These are phyloP conservation scores for Ceratobasidium sp. DNA, from an alignment of 1,284 basidiomycete species.

Conservation along the genomic window DNA sequence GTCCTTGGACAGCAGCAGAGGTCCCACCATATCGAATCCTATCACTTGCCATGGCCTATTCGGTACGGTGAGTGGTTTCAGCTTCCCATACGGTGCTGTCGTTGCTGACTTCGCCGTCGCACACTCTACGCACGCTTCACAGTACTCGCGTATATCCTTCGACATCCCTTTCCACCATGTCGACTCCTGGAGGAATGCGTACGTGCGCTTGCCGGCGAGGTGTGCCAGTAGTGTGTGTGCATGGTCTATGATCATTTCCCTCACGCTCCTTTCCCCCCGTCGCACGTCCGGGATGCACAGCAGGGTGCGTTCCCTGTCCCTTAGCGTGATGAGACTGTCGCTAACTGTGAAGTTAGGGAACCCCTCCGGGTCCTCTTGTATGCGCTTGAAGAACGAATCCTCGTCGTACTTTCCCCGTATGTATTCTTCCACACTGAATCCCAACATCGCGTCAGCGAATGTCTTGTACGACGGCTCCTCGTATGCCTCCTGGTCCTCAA, in stretches of 20 bases:
- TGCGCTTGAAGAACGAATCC: conserved; percentile 48
- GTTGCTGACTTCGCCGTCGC: conserved; percentile 39
- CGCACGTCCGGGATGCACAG: conserved; percentile 53
- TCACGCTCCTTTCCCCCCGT: background rate
- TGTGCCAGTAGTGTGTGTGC: conserved; percentile 42
- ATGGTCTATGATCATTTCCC: conserved; percentile 31
- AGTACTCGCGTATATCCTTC: conserved; percentile 40
- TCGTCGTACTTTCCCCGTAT: conserved; percentile 43
- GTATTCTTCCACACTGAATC: background rate
- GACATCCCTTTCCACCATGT: conserved; percentile 47
- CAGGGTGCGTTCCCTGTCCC: conserved; percentile 40
- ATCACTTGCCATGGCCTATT: conserved; percentile 53
- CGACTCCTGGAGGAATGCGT: conserved; percentile 19
- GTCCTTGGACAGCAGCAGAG: conserved; percentile 52
- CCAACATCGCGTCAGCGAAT: conserved; percentile 5
- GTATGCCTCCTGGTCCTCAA: background rate
- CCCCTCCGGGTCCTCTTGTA: conserved; percentile 46
- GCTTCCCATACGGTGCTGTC: conserved; percentile 49
- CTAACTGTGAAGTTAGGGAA: conserved; percentile 49
- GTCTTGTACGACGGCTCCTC: background rate
- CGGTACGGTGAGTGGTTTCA: conserved; percentile 52
- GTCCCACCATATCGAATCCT: conserved; percentile 58
- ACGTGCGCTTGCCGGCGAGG: conserved; percentile 43
- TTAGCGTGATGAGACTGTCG: conserved; percentile 49
- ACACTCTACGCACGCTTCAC: conserved; percentile 37